Percentiles rank a stretch among this genome's conserved stretches.
phyloP scores from a whole-genome alignment of 2,329 filamentous ascomycete genomes.

The Nothophaeocryptopus gaeumannii region DNA sequence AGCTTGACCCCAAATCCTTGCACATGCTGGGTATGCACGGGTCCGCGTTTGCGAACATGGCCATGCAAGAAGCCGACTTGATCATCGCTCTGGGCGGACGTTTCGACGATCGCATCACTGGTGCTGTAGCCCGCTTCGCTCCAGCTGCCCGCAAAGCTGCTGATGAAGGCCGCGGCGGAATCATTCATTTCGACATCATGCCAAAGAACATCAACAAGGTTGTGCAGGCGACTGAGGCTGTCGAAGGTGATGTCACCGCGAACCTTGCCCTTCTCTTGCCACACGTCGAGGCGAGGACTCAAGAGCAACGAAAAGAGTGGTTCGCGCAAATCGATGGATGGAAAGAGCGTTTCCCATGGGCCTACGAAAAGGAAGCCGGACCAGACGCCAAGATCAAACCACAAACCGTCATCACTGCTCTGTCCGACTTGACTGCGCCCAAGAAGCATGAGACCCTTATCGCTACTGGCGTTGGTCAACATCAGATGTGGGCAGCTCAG shows the following conservation, averaged over 20 bases:
- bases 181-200: conserved; percentile 97
- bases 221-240: conserved; percentile 89
- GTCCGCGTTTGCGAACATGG: conserved; percentile 94
- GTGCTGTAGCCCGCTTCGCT: conserved; percentile 78
- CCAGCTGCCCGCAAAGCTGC: conserved; percentile 83
- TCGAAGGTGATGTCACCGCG: conserved; percentile 84
- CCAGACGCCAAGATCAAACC: conserved; percentile 84
- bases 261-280: conserved; percentile 77
- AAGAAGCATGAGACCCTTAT: conserved; percentile 85
- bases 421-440: conserved; percentile 76
- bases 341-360: conserved; percentile 88
- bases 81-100: conserved; percentile 91
- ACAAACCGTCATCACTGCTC: conserved; percentile 84
- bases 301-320: conserved; percentile 74
- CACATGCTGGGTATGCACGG: conserved; percentile 99
- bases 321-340: conserved; percentile 84
- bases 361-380: conserved; percentile 72
- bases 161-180: conserved; percentile 81
- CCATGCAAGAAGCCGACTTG: conserved; percentile 94
- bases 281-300: conserved; percentile 60
- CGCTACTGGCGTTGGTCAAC: conserved; percentile 90
- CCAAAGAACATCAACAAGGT: conserved; percentile 99
- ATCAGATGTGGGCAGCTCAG: conserved; percentile 98
- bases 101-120: conserved; percentile 94
- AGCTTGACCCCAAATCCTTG: conserved; percentile 87